These are phyloP conservation scores for Ceratobasidium sp. DNA, from an alignment of 1,284 basidiomycete genomes.

Conservation along the genomic window DNA sequence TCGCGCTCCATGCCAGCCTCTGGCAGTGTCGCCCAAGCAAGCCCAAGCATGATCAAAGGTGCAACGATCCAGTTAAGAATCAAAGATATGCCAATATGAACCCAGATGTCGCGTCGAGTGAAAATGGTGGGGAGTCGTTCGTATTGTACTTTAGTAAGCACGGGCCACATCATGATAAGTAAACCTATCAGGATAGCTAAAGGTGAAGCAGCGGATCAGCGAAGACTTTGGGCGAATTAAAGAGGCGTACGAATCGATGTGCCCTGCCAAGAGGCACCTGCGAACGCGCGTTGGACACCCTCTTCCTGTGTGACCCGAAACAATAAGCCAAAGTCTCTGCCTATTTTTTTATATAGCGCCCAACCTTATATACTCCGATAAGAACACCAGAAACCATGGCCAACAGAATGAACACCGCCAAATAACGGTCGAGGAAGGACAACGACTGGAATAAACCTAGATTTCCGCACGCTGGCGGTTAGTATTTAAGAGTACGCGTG, in stretches of 20 bases:
- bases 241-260: slow-evolving; percentile 55
- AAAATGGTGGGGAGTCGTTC: slow-evolving; percentile 74
- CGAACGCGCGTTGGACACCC: slow-evolving; percentile 49
- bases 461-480: neutral
- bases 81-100: slow-evolving; percentile 76
- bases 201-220: slow-evolving; percentile 12
- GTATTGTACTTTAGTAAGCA: slow-evolving; percentile 80
- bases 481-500: neutral
- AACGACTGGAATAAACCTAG: slow-evolving; percentile 54
- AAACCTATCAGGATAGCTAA: slow-evolving; percentile 80
- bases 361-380: slow-evolving; percentile 67
- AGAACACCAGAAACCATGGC: slow-evolving; percentile 84
- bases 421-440: slow-evolving; percentile 70
- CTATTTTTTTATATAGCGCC: neutral
- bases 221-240: neutral
- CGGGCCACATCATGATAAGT: slow-evolving; percentile 87
- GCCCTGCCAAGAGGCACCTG: slow-evolving; percentile 52
- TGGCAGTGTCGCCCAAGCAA: slow-evolving; percentile 87
- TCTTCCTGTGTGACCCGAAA: slow-evolving; percentile 66
- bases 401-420: slow-evolving; percentile 77
- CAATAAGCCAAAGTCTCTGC: slow-evolving; percentile 60
- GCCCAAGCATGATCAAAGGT: slow-evolving; percentile 82
- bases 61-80: slow-evolving; percentile 85
- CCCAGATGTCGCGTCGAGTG: slow-evolving; percentile 67
- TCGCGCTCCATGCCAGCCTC: slow-evolving; percentile 66